These are phyloP conservation scores for Tuber borchii DNA, from an alignment of 495 filamentous ascomycete genomes.

Conservation along the genomic window DNA sequence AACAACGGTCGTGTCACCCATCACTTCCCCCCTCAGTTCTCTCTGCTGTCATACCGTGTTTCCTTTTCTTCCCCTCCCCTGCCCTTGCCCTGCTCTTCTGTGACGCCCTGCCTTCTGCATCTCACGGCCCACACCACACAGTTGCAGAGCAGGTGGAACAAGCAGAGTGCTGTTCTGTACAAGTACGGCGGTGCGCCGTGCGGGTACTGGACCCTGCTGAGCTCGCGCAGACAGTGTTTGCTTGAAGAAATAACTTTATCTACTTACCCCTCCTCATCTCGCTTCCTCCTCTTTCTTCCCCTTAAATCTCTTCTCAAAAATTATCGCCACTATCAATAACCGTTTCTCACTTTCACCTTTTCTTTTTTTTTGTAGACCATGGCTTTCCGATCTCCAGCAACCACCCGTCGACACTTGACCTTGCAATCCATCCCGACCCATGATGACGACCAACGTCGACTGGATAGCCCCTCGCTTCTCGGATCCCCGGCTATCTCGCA, in stretches of 20 bases:
- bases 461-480: constrained; percentile 21
- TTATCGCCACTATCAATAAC: background rate
- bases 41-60: background rate
- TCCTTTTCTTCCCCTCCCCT: background rate
- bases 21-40: background rate
- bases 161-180: background rate
- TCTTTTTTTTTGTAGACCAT: constrained; percentile 5
- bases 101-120: background rate
- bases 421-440: constrained; percentile 26
- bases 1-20: background rate
- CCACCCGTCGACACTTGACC: constrained; percentile 26
- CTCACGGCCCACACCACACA: background rate
- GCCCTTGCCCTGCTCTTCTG: background rate
- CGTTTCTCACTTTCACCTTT: background rate
- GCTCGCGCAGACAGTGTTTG: background rate
- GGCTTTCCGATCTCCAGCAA: constrained; percentile 27
- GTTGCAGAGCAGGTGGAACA: background rate
- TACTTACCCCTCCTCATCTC: background rate
- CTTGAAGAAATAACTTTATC: background rate
- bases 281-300: background rate
- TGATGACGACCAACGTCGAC: constrained; percentile 17
- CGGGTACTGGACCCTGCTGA: background rate
- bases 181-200: background rate
- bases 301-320: background rate
- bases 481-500: constrained; percentile 16